A percentile compares a stretch with the other conserved stretches of the same genome.
These are phyloP conservation scores for Leccinum boreale DNA, from an alignment of 768 basidiomycete genomes.

Conservation along the genomic window DNA sequence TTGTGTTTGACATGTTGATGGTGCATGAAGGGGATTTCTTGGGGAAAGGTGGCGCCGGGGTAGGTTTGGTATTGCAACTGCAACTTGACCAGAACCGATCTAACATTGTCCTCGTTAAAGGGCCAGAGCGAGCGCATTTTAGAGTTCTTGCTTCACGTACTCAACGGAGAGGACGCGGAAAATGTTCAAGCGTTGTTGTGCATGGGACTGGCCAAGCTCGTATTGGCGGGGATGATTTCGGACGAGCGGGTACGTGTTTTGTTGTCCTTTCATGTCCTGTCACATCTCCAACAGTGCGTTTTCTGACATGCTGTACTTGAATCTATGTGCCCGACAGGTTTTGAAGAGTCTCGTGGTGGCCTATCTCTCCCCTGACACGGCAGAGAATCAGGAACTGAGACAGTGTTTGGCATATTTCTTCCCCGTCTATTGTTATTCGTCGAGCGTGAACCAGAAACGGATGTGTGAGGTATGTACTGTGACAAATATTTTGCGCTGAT, in stretches of 20 bases:
- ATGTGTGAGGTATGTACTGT: constrained; percentile 47
- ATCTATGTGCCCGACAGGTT: constrained; percentile 32
- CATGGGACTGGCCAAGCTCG: constrained; percentile 82
- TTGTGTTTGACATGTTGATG: constrained; percentile 85
- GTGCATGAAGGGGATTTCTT: constrained; percentile 71
- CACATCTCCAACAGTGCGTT: not conserved
- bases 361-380: constrained; percentile 80
- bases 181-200: constrained; percentile 70
- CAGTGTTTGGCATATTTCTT: constrained; percentile 89
- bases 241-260: constrained; percentile 57
- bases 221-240: constrained; percentile 70
- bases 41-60: constrained; percentile 38
- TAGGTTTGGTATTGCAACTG: constrained; percentile 14
- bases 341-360: constrained; percentile 48
- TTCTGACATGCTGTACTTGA: not conserved
- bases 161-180: constrained; percentile 53
- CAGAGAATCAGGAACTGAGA: constrained; percentile 75
- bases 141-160: constrained; percentile 58
- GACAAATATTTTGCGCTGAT: not conserved
- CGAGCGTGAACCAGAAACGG: constrained; percentile 63
- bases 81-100: not conserved
- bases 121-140: constrained; percentile 56
- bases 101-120: not conserved
- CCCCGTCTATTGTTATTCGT: constrained; percentile 83
- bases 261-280: not conserved